phyloP scores from a whole-genome alignment of 192 early-diverging fungal species.

The Dispira parvispora region DNA sequence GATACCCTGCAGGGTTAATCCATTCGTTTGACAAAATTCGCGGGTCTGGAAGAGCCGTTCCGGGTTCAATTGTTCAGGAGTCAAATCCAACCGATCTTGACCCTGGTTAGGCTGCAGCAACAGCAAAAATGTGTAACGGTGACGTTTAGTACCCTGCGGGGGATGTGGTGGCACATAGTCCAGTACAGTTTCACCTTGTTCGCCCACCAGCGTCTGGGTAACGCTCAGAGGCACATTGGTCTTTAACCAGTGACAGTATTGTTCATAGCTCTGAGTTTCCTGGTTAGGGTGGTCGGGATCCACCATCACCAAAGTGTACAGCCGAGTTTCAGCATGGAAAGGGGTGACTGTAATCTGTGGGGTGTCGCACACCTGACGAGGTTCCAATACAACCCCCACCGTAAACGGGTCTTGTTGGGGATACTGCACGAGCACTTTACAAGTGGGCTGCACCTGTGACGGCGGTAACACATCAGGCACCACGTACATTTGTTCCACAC shows the following conservation, averaged over 20 bases:
- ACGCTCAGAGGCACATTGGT: constrained; percentile 44
- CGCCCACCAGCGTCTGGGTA: constrained; percentile 22
- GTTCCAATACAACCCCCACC: constrained; percentile 21
- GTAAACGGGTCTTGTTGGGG: constrained; percentile 16
- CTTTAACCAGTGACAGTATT: constrained; percentile 57
- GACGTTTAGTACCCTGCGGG: constrained; percentile 51
- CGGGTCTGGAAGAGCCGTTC: neutral
- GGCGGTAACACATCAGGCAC: constrained; percentile 50
- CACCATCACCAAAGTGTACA: constrained; percentile 52
- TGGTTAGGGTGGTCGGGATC: constrained; percentile 53
- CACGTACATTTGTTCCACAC: constrained; percentile 59
- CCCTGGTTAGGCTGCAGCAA: constrained; percentile 44
- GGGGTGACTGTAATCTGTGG: constrained; percentile 36
- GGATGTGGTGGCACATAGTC: constrained; percentile 61
- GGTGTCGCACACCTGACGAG: constrained; percentile 30
- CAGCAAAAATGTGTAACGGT: constrained; percentile 49
- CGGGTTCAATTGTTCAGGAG: no score
- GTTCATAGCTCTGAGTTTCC: constrained; percentile 41
- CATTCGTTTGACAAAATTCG: neutral
- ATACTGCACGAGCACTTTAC: neutral
- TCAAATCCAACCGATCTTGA: constrained; percentile 24
- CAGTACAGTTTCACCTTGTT: constrained; percentile 28
- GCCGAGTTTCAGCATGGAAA: constrained; percentile 44
- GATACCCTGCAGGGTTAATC: neutral
- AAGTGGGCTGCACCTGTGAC: constrained; percentile 12